A percentile compares a stretch with the other conserved stretches of the same genome.
Evolutionary conservation across 176 grass and related monocot genomes (phyloP).

Genomic region (Zoysia japonica): DNA sequence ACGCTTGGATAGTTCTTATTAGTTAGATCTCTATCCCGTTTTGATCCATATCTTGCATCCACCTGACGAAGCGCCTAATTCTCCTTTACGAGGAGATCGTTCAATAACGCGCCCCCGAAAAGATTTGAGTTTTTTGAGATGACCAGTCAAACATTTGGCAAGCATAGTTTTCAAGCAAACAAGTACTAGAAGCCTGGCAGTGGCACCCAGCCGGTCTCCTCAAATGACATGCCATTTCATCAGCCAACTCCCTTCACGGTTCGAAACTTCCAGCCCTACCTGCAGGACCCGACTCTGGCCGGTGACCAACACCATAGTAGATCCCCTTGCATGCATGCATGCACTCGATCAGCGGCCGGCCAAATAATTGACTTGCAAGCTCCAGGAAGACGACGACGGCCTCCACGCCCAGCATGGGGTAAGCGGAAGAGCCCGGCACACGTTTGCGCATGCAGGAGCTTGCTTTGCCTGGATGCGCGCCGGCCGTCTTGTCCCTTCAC

Average conservation of each 20-base stretch:
- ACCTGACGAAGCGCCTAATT: neutral
- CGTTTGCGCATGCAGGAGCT: conserved; percentile 18
- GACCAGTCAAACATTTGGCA: conserved; percentile 18
- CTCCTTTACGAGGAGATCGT: neutral
- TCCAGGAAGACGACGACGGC: neutral
- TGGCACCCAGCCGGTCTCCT: neutral
- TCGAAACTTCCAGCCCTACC: conserved; percentile 2
- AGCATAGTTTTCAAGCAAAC: neutral
- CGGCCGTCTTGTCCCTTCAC: conserved; percentile 39
- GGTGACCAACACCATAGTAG: neutral
- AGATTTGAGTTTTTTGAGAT: neutral
- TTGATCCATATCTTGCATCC: neutral
- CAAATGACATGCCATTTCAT: conserved; percentile 26
- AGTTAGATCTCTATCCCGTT: neutral
- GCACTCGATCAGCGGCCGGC: neutral
- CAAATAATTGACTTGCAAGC: conserved; percentile 15
- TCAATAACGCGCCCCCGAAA: neutral
- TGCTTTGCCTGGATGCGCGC: neutral
- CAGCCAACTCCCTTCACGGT: neutral
- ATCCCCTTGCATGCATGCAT: neutral
- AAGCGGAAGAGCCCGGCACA: neutral
- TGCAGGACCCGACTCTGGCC: neutral
- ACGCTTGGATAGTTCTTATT: neutral
- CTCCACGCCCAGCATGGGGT: neutral
- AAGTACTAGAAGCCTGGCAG: too few species aligned